Conservation (phyloP, 225 moss, liverwort and hornwort genomes). For the Bryoerythrophyllum caledonicum region DNA sequence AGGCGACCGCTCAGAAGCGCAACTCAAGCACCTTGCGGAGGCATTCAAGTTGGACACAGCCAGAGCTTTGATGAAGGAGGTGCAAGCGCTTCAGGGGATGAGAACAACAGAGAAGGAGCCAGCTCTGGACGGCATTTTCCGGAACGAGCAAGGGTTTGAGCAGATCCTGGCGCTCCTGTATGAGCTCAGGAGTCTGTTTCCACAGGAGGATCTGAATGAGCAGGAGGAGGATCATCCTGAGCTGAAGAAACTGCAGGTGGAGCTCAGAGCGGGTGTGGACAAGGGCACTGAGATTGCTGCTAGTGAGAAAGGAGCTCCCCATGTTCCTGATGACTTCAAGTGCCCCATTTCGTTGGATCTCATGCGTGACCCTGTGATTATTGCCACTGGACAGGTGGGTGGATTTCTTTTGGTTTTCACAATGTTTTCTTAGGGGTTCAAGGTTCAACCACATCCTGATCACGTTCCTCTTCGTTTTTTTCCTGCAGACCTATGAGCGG, state of each 20-base stretch:
- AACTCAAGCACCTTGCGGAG: conserved; percentile 58
- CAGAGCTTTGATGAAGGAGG: conserved; percentile 54
- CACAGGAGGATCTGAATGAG: conserved; percentile 51
- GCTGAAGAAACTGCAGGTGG: conserved; percentile 41
- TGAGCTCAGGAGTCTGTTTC: conserved; percentile 37
- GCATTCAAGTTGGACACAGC: conserved; percentile 62
- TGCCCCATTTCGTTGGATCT: conserved; percentile 92
- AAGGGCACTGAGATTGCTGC: conserved; percentile 29
- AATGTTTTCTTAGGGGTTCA: too few species aligned
- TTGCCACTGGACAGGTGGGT: conserved; percentile 89
- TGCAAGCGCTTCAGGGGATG: conserved; percentile 68
- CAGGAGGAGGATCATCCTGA: conserved; percentile 42
- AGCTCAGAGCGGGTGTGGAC: conserved; percentile 38
- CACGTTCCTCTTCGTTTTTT: too few species aligned
- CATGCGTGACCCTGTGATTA: conserved; percentile 87
- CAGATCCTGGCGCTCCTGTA: conserved; percentile 39
- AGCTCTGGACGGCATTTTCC: conserved; percentile 29
- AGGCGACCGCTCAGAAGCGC: conserved; percentile 27
- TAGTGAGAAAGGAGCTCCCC: conserved; percentile 40
- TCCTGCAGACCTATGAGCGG: conserved; percentile 79
- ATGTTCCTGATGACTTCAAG: conserved; percentile 84
- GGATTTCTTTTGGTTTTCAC: background rate
- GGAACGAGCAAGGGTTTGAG: conserved; percentile 46
- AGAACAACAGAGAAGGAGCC: conserved; percentile 48
- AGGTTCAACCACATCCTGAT: too few species aligned